Evolutionary conservation across 2,329 filamentous ascomycete species (phyloP).

Genomic region (Alternaria incomplexa): DNA sequence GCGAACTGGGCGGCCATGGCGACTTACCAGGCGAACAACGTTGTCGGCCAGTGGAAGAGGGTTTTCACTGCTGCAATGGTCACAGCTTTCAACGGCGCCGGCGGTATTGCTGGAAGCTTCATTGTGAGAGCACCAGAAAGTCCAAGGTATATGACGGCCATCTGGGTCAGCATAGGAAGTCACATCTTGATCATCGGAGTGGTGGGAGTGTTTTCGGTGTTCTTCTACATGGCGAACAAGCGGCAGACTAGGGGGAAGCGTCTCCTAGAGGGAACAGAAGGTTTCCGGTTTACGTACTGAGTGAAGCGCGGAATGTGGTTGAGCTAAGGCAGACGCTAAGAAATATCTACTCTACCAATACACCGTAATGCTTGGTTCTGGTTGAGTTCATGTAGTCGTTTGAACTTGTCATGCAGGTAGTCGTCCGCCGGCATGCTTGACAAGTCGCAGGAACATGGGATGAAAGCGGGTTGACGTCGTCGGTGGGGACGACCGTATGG

Average conservation of each 20-base stretch:
- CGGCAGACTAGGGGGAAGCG: constrained; percentile 55
- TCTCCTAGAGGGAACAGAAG: constrained; percentile 58
- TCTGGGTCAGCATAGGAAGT: constrained; percentile 69
- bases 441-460: constrained; percentile 10
- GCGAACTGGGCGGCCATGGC: constrained; percentile 73
- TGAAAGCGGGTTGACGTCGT: constrained; percentile 28
- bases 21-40: constrained; percentile 59
- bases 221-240: constrained; percentile 61
- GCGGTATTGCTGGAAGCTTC: constrained; percentile 70
- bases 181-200: constrained; percentile 65
- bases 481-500: constrained; percentile 18
- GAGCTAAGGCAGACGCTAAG: neutral
- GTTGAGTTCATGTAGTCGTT: neutral
- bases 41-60: constrained; percentile 66
- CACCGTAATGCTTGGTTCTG: neutral
- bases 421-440: neutral
- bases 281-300: constrained; percentile 55
- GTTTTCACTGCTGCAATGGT: constrained; percentile 66
- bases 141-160: constrained; percentile 67
- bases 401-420: neutral
- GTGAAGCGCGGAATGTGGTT: neutral
- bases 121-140: constrained; percentile 68
- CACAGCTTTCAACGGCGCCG: constrained; percentile 67
- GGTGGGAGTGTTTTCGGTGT: constrained; percentile 58
- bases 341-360: neutral